Base-by-base conservation (phyloP, 805 yeast species). In the Teunomyces gatunensis region DNA sequence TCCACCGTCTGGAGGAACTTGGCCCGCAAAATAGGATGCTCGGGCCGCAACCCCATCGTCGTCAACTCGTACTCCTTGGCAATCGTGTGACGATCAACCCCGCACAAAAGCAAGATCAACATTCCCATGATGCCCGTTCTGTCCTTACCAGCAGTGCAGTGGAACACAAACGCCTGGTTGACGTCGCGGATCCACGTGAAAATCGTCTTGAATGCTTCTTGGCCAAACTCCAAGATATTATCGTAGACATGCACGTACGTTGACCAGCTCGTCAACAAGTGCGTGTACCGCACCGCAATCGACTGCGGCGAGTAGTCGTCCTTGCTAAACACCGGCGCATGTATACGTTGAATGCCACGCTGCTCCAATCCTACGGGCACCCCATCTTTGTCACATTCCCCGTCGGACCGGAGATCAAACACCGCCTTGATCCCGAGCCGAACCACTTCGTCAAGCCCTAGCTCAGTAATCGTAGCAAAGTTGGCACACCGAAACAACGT, bases 61-160 rank as follows among this genome's bases (percentile, higher is more conserved):
- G 95, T 86, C 56, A 89, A 67, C 60, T 85, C 94, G 58, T 87
- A 89, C 58, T 89, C 96, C 53, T 82, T 77, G 1, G 89, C 81
- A 33, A 88, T 73, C 1, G 81, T 79, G 53, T 80, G 79, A 10
- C 74, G 71, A 50, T 85, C 89, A 3, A 88, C 87, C 0, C 87
- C 91, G 4, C 79, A 67, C 6, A 87, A 60, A 15, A 81, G 66
- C 39, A 88, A 69, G 4, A 88, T 69, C 50, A 89, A 62, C 82
- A 89, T 86, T 2, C 84, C 78, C 53, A 86, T 60, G 11, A 87
- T 73, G 0, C 96, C 96, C 0, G 96, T 88, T 39, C 96, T 76
- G 61, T 89, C 96, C 62, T 88, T 89, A 2, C 96, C 96, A 1
- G 92, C 92, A 3, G 91, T 80, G 65, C 96, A 89, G 60, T 87